Percentiles rank a stretch among this genome's conserved stretches.
phyloP scores from a whole-genome alignment of 495 filamentous ascomycete species.

The Glarea lozoyensis region DNA sequence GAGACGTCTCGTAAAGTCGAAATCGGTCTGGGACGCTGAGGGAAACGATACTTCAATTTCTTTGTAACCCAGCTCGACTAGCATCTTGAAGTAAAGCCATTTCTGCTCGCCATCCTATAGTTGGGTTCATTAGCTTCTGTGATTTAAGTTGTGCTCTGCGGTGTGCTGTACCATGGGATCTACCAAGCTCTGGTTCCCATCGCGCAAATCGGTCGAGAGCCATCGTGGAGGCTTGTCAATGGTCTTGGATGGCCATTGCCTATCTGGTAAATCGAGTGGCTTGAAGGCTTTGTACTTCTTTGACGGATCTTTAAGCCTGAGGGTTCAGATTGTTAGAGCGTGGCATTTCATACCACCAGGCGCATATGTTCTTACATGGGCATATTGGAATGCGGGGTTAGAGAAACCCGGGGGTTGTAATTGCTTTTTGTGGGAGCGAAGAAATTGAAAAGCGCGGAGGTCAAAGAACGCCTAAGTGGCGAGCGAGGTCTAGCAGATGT shows the following conservation, averaged over 20 bases:
- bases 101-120: constrained; percentile 84
- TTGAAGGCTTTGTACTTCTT: constrained; percentile 76
- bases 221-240: constrained; percentile 75
- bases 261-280: constrained; percentile 71
- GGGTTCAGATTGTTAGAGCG: neutral
- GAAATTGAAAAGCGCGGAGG: too few species aligned
- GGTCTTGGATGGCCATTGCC: constrained; percentile 83
- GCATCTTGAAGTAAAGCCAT: constrained; percentile 90
- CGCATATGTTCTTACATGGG: constrained; percentile 15
- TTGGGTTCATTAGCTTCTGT: neutral
- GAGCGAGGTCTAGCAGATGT: too few species aligned
- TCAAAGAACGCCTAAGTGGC: too few species aligned
- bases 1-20: constrained; percentile 85
- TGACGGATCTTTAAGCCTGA: constrained; percentile 91
- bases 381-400: constrained; percentile 20
- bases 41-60: constrained; percentile 98
- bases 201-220: constrained; percentile 77
- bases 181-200: constrained; percentile 82
- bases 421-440: constrained; percentile 11
- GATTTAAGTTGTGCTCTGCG: neutral
- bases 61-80: constrained; percentile 90
- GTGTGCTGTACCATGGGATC: constrained; percentile 68
- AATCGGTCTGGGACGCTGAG: constrained; percentile 87
- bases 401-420: neutral
- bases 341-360: neutral